Conservation (phyloP, 257 asterid genomes). For the Nicotiana tomentosiformis region DNA sequence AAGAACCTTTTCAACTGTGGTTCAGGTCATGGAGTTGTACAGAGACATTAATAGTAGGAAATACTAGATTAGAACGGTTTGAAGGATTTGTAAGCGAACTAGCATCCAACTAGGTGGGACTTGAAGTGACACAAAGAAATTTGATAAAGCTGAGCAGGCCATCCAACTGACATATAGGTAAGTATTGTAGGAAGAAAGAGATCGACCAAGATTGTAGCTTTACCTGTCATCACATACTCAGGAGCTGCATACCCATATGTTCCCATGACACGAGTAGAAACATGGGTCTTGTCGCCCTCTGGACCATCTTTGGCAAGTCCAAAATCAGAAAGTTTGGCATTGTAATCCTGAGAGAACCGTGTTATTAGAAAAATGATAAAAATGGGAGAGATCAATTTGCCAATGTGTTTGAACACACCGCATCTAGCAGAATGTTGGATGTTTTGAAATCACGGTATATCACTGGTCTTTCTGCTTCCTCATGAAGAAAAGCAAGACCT, state of each 20-base stretch:
- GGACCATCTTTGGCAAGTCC: slow-evolving; percentile 99
- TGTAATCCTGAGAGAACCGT: slow-evolving; percentile 59
- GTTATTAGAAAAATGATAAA: slow-evolving; percentile 15
- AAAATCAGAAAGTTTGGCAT: slow-evolving; percentile 93
- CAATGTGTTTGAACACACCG: slow-evolving; percentile 45
- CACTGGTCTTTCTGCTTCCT: slow-evolving; percentile 91
- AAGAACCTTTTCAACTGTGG: background rate
- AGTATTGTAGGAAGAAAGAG: background rate
- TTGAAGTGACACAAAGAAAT: background rate
- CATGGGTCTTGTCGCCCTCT: slow-evolving; percentile 93
- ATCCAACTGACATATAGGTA: background rate
- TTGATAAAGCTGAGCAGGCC: background rate
- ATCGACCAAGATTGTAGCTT: background rate
- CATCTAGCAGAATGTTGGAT: slow-evolving; percentile 84
- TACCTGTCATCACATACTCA: slow-evolving; percentile 98
- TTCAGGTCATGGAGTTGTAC: background rate
- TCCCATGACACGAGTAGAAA: slow-evolving; percentile 98
- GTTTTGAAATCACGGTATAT: slow-evolving; percentile 97
- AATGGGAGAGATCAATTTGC: background rate
- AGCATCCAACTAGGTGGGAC: background rate
- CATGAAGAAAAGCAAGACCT: slow-evolving; percentile 94
- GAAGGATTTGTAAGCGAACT: background rate
- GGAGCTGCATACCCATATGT: slow-evolving; percentile 99
- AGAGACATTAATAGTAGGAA: background rate
- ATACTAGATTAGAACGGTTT: background rate